phyloP scores from a whole-genome alignment of 495 filamentous ascomycete species.

The Terfezia boudieri region DNA sequence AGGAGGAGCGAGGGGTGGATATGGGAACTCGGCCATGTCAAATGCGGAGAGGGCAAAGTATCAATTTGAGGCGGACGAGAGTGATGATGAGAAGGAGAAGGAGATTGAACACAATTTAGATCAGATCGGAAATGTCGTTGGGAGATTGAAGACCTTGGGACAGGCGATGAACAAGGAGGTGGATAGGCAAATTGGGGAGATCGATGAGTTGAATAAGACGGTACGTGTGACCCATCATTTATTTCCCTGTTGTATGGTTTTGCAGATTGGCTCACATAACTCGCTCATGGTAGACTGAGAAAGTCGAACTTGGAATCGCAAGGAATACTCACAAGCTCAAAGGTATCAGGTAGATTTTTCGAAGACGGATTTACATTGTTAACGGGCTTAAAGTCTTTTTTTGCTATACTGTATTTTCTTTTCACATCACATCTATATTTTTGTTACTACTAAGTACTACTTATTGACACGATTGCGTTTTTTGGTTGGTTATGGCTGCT shows the following conservation, averaged over 20 bases:
- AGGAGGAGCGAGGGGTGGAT: not conserved
- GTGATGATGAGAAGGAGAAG: constrained; percentile 55
- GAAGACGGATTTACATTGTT: no score
- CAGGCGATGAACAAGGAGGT: constrained; percentile 49
- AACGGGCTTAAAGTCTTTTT: no score
- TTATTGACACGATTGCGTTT: no score
- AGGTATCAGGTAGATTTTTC: no score
- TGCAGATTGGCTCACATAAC: not conserved
- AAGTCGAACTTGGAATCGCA: not conserved
- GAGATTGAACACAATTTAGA: constrained; percentile 46
- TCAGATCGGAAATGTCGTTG: constrained; percentile 34
- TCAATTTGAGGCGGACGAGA: constrained; percentile 56
- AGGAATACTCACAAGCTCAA: not conserved
- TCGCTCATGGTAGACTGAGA: not conserved
- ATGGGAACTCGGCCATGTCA: constrained; percentile 18
- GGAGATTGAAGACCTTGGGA: constrained; percentile 42
- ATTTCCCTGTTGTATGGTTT: not conserved
- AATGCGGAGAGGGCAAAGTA: constrained; percentile 50
- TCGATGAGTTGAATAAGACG: constrained; percentile 53
- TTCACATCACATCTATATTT: no score
- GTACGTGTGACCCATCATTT: constrained; percentile 20
- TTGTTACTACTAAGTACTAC: no score
- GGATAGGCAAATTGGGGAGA: constrained; percentile 48
- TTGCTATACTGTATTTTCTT: no score
- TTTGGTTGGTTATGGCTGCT: no score